Base-by-base conservation (phyloP, 2,329 filamentous ascomycete genomes). In the Scedosporium apiospermum region DNA sequence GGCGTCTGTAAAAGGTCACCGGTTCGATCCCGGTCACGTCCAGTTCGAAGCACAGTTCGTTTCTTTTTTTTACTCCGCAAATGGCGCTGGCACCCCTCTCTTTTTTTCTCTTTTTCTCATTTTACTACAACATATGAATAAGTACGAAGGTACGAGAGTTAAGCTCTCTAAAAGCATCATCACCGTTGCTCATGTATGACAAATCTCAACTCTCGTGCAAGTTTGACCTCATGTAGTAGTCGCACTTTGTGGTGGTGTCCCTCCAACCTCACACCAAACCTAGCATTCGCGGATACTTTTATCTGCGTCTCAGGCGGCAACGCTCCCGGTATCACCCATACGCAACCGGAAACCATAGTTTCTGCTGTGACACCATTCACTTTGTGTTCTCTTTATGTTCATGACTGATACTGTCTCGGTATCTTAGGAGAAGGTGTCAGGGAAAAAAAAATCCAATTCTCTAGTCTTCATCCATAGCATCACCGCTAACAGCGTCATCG, bases 401-500 rank as follows among this genome's bases (percentile, higher is more conserved):
- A 49, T 49, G 18, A 21, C 44, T 21, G 18, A 49, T n/a, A 7
- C 14, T 49, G 44, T 49, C 44, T 49, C 44, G 44, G 16, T 49
- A 18, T 18, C 23, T 14, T 26, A 27, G 12, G 51, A 23, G 12
- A 23, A 23, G 51, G 23, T 27, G 44, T n/a, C 16, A 14, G 42
- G 10, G 6, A 23, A 49, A 23, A n/a, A 23, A 49, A 23, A 7
- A 34, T 9, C 2, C 30, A 34, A 34, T 34, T 23, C 23, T 23
- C 53, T 55, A 64, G 58, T 46, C 81, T 67, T 86, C 82, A 61
- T 84, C 82, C 60, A 61, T 61, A 9, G 60, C 60, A 61, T 61
- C 60, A n/a, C 60, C 30, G 21, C 60, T 57, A 9, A 23, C 18
- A 4, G 49, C 60, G 18, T 57, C 83, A 85, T 79, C 82, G 46